A percentile compares a stretch with the other conserved stretches of the same genome.
phyloP scores from a whole-genome alignment of 768 basidiomycete genomes.

The Tylopilus intermedius region DNA sequence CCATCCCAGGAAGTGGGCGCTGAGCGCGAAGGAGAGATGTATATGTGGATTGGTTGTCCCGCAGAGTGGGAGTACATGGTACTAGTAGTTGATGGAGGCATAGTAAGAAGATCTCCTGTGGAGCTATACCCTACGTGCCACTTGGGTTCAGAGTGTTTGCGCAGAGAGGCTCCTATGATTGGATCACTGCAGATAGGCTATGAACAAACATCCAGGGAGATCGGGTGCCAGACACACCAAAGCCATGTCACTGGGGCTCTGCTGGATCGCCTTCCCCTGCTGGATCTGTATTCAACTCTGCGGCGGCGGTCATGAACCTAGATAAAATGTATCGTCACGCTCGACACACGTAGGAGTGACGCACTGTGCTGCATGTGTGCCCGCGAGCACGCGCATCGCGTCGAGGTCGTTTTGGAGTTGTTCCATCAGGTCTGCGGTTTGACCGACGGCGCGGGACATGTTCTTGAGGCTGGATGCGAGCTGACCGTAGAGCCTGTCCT shows the following conservation, averaged over 20 bases:
- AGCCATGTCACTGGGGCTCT: constrained; percentile 3
- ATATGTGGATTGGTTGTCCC: no score
- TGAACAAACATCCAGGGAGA: neutral
- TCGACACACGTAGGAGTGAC: constrained; percentile 17
- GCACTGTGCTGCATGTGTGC: constrained; percentile 78
- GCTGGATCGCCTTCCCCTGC: constrained; percentile 13
- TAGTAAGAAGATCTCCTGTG: no score
- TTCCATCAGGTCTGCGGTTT: constrained; percentile 74
- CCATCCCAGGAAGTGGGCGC: no score
- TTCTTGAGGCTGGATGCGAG: constrained; percentile 63
- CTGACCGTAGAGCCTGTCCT: constrained; percentile 77
- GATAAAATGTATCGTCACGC: neutral
- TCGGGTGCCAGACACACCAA: neutral
- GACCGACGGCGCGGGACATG: constrained; percentile 62
- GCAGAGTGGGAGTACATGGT: no score
- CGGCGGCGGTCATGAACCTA: constrained; percentile 51
- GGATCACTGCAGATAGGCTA: neutral
- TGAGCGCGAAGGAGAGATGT: no score
- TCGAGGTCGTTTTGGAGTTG: constrained; percentile 70
- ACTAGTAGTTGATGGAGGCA: no score
- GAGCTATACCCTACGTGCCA: no score
- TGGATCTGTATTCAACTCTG: constrained; percentile 36
- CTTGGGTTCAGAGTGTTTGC: no score
- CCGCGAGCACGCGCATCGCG: constrained; percentile 75
- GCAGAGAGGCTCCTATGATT: neutral